Evolutionary conservation across 1,284 basidiomycete species (phyloP).

Genomic region (Ceratobasidium papillatum): DNA sequence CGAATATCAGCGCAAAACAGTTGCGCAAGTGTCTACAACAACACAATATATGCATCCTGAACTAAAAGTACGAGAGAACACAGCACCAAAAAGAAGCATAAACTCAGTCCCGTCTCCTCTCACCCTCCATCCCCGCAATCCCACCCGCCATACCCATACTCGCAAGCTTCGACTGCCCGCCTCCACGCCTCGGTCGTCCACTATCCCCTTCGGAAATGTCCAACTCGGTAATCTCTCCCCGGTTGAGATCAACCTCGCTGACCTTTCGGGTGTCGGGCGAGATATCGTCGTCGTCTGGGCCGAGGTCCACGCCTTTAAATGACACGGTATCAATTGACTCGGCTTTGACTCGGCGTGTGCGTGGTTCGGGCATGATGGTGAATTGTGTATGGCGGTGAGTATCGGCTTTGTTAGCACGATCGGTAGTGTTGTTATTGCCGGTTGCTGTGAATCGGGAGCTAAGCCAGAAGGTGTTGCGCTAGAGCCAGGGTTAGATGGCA

Average conservation of each 20-base stretch:
- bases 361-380: slow-evolving; percentile 36
- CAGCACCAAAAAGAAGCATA: background rate
- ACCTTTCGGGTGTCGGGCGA: background rate
- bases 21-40: background rate
- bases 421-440: background rate
- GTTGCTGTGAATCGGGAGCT: slow-evolving; percentile 7
- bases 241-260: slow-evolving; percentile 15
- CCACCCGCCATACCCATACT: slow-evolving; percentile 27
- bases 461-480: slow-evolving; percentile 27
- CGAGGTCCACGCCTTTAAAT: slow-evolving; percentile 21
- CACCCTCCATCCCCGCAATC: background rate
- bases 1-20: slow-evolving; percentile 3
- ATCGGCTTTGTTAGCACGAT: slow-evolving; percentile 12
- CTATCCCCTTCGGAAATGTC: background rate
- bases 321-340: slow-evolving; percentile 22
- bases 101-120: background rate
- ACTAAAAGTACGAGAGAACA: slow-evolving; percentile 7
- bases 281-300: background rate
- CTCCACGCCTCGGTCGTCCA: background rate
- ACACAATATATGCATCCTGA: background rate
- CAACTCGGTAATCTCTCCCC: background rate
- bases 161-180: slow-evolving; percentile 29
- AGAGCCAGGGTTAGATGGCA: background rate
- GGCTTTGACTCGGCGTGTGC: slow-evolving; percentile 22
- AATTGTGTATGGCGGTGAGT: slow-evolving; percentile 34